These are phyloP conservation scores for Cladosporium sp. DNA, from an alignment of 2,329 filamentous ascomycete genomes.

Conservation along the genomic window DNA sequence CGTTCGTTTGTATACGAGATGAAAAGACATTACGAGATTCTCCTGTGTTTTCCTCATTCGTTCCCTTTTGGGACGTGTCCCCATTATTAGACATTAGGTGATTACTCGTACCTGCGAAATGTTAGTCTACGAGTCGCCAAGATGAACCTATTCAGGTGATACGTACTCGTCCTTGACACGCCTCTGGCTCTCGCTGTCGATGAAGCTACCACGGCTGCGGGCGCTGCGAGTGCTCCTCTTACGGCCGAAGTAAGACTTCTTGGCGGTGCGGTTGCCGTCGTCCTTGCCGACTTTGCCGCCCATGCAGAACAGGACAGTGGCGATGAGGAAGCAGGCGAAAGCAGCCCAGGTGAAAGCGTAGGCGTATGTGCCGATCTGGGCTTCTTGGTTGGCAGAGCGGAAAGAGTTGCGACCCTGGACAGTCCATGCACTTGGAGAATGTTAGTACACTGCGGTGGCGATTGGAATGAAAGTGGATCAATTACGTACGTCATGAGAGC, in stretches of 20 bases:
- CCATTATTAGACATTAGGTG: conserved; percentile 5
- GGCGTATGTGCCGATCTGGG: conserved; percentile 62
- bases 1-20: neutral
- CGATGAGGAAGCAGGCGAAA: conserved; percentile 61
- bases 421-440: conserved; percentile 54
- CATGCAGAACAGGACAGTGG: conserved; percentile 63
- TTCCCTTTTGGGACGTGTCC: no score
- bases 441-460: conserved; percentile 18
- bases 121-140: conserved; percentile 4
- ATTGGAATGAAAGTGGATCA: neutral
- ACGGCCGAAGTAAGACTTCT: conserved; percentile 45
- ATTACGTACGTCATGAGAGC: conserved; percentile 71
- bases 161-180: conserved; percentile 68
- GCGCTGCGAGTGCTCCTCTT: conserved; percentile 49
- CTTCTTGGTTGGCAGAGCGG: conserved; percentile 49
- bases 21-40: conserved; percentile 11
- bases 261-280: conserved; percentile 25
- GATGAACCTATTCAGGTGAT: neutral
- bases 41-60: neutral
- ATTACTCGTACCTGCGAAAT: conserved; percentile 11
- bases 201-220: conserved; percentile 47
- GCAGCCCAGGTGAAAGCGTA: conserved; percentile 77
- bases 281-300: conserved; percentile 52
- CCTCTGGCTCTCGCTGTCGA: conserved; percentile 53
- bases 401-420: conserved; percentile 68